phyloP scores from a whole-genome alignment of 2,329 filamentous ascomycete genomes.

The Chalaropsis thielavioides region DNA sequence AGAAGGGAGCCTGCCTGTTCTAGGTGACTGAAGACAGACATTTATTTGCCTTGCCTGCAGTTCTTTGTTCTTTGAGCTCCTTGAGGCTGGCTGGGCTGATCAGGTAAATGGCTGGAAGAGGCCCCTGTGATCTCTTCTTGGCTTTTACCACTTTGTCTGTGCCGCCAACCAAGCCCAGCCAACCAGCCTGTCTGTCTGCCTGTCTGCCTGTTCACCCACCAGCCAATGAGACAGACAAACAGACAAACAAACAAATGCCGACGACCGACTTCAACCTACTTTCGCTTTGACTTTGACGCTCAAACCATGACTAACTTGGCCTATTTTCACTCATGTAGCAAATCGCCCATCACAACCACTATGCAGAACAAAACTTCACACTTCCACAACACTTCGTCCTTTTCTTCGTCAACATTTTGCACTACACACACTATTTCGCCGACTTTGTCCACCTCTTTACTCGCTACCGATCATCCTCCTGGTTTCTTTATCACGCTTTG shows the following conservation, averaged over 20 bases:
- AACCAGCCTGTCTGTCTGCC: not conserved
- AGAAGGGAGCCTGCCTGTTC: not conserved
- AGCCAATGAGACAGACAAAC: no score
- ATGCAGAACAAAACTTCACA: slow-evolving; percentile 14
- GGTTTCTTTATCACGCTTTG: not conserved
- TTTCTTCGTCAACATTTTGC: slow-evolving; percentile 4
- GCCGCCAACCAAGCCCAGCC: no score
- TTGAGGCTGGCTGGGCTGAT: not conserved
- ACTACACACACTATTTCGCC: slow-evolving; percentile 6
- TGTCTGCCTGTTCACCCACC: not conserved
- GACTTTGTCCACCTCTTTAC: not conserved
- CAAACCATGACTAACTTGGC: slow-evolving; percentile 2
- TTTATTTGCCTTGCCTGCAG: not conserved
- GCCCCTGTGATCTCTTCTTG: not conserved
- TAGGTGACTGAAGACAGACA: not conserved
- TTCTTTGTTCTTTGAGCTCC: not conserved
- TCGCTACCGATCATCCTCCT: slow-evolving; percentile 13
- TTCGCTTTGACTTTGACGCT: not conserved
- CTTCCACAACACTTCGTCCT: slow-evolving; percentile 6
- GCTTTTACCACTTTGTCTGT: no score
- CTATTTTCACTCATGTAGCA: not conserved
- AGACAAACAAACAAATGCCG: not conserved
- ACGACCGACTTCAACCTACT: not conserved
- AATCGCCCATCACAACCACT: slow-evolving; percentile 12
- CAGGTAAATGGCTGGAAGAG: not conserved